phyloP scores from a whole-genome alignment of 2,329 filamentous ascomycete genomes.

The Curvularia verruculosa region DNA sequence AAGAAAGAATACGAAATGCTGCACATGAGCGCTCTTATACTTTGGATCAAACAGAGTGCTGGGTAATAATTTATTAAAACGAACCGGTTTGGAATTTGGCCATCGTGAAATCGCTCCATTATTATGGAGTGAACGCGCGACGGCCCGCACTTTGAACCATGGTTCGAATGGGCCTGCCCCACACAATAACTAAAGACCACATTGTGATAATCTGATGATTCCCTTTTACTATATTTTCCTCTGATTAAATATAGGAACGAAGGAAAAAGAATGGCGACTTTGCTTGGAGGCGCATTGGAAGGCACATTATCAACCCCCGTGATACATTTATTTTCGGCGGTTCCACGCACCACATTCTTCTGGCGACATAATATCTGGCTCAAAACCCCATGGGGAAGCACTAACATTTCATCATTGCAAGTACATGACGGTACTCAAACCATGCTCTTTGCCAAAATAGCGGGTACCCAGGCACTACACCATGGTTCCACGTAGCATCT shows the following conservation, averaged over 20 bases:
- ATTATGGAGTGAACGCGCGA: conserved; percentile 8
- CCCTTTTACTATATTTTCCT: no score
- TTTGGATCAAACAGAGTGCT: background rate
- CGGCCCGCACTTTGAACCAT: conserved; percentile 12
- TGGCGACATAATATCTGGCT: background rate
- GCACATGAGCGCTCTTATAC: background rate
- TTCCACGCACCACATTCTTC: background rate
- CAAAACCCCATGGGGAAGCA: background rate
- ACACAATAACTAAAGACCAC: background rate
- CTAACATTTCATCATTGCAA: background rate
- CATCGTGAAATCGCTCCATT: background rate
- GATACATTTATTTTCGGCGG: background rate
- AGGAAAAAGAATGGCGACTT: no score
- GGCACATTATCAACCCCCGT: no score
- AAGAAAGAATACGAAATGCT: background rate
- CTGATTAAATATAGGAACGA: no score
- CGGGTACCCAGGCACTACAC: background rate
- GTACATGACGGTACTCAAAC: background rate
- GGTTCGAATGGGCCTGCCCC: conserved; percentile 3
- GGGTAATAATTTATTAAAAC: background rate
- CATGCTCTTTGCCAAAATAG: background rate
- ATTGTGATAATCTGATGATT: background rate
- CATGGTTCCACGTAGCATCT: background rate
- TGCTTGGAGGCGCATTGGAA: background rate
- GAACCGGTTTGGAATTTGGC: background rate